Evolutionary conservation across 768 basidiomycete genomes (phyloP).

Genomic region (Leccinum disarticulatum): DNA sequence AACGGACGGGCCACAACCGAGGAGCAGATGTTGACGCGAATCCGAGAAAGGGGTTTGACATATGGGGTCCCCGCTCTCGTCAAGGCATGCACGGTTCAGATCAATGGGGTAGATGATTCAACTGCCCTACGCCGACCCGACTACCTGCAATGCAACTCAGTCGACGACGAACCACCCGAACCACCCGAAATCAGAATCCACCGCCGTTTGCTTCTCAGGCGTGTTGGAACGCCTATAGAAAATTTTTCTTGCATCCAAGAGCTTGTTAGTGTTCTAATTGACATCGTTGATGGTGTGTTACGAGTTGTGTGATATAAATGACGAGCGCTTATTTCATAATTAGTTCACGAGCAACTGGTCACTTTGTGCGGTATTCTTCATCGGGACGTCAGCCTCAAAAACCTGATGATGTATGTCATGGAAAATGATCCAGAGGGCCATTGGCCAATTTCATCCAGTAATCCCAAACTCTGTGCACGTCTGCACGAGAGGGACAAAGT

Average conservation of each 20-base stretch:
- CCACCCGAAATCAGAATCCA: background rate
- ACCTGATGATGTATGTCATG: background rate
- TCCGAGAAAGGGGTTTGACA: background rate
- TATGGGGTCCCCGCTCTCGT: background rate
- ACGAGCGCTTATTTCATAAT: background rate
- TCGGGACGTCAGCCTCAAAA: background rate
- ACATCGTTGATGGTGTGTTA: background rate
- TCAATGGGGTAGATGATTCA: background rate
- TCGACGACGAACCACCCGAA: background rate
- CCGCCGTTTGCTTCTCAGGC: background rate
- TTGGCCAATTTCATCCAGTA: background rate
- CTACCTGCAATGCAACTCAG: background rate
- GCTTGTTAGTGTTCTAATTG: background rate
- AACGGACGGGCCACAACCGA: background rate
- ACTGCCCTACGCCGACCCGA: background rate
- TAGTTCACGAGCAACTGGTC: slow-evolving; percentile 2
- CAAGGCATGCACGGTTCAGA: background rate
- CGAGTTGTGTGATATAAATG: background rate
- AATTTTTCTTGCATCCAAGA: background rate
- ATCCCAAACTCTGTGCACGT: background rate
- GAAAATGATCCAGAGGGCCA: background rate
- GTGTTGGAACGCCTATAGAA: background rate
- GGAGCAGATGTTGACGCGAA: background rate
- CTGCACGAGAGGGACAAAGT: background rate
- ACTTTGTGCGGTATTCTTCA: background rate